Evolutionary conservation across 176 grass and related monocot species (phyloP).

Genomic region (Carex kokanica): DNA sequence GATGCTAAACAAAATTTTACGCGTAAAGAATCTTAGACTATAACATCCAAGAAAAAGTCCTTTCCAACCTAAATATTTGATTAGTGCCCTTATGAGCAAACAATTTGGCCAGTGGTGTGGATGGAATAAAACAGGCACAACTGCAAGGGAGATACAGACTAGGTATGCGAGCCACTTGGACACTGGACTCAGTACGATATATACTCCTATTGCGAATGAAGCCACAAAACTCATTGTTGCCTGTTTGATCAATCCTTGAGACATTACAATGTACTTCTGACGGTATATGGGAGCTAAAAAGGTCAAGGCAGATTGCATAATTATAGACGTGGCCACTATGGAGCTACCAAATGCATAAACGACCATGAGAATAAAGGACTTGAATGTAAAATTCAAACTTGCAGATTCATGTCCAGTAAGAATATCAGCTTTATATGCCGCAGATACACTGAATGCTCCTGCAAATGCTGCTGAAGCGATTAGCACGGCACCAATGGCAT

Average conservation of each 20-base stretch:
- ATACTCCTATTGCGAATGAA: not conserved
- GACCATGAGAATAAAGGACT: not conserved
- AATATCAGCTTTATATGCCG: not conserved
- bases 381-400: not conserved
- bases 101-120: not conserved
- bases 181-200: not conserved
- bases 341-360: not conserved
- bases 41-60: no score
- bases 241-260: not conserved
- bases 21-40: no score
- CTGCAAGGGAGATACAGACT: not conserved
- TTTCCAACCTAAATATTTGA: not conserved
- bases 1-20: not conserved
- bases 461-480: slow-evolving; percentile 11
- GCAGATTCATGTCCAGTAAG: not conserved
- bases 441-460: not conserved
- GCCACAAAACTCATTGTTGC: not conserved
- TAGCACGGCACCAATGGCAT: not conserved
- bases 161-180: not conserved
- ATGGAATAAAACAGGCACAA: not conserved
- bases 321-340: not conserved
- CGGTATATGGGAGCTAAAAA: not conserved
- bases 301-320: not conserved
- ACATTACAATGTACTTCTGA: not conserved
- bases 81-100: not conserved